Base-by-base conservation (phyloP, 2,329 filamentous ascomycete genomes). In the Aspergillus quadricinctus region DNA sequence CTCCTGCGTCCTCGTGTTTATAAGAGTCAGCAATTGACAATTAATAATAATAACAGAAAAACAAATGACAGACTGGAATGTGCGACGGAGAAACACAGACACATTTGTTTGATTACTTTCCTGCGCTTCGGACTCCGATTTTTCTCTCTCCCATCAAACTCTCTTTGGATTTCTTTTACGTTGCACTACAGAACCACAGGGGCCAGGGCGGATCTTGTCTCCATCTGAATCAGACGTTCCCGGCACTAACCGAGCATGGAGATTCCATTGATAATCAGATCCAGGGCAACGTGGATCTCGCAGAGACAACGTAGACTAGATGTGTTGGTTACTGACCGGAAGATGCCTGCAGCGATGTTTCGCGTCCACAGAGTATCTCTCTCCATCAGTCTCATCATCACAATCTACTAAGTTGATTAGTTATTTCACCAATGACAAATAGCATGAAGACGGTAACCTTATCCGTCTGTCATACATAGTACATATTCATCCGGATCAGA, bases 201-300 rank as follows among this genome's bases (percentile, higher is more conserved):
- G n/a, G n/a, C n/a, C n/a, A n/a, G n/a, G 28, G 49, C 49, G 29
- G 43, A 46, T 17, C 43, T 17, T 17, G 21, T 45, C n/a, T 14
- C 41, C 41, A 45, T 45, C 41, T 45, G 41, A 23, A 48, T 19
- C 50, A 52, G 25, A 37, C 46, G 37, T 54, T 7, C 37, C 54
- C 54, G 54, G 41, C 28, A 48, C 19, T 56, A 56, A 49, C 54
- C 54, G 54, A 56, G 43, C 14, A 35, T 23, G 17, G 28, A 28
- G 49, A 35, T 37, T 23, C 35, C 17, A 46, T 46, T 46, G 43
- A 25, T 37, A 50, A 40, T 23, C 29, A 50, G 49, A 50, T 48
- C 46, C 46, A 28, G 23, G 6, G 17, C 31, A 37, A 17, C 31
- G 14, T 37, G 31, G 31, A 37, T 37, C 14, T 37, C 17, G 31